These are phyloP conservation scores for Arthroderma uncinatum DNA, from an alignment of 2,329 filamentous ascomycete species.

Conservation along the genomic window DNA sequence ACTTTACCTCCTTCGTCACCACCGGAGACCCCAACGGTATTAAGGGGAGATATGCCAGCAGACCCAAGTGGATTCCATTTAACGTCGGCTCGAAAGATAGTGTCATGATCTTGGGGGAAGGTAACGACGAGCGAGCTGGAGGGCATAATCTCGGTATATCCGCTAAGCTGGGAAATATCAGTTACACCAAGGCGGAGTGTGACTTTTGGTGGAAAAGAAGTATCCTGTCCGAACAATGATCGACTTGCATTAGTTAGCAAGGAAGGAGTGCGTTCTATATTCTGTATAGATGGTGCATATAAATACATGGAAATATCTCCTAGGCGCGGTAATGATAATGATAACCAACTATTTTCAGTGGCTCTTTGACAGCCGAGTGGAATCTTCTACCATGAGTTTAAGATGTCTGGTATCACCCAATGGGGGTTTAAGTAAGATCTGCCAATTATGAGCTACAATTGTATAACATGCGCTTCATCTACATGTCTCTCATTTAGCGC, in stretches of 20 bases:
- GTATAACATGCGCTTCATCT: not conserved
- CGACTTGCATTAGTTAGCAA: not conserved
- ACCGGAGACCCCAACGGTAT: conserved; percentile 37
- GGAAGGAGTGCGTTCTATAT: not conserved
- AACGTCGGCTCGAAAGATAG: conserved; percentile 17
- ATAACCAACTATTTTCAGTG: no score
- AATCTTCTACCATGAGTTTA: no score
- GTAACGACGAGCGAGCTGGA: conserved; percentile 41
- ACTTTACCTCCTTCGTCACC: conserved; percentile 41
- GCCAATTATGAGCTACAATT: no score
- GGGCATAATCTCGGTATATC: conserved; percentile 29
- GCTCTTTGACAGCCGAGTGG: no score
- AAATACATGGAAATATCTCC: no score
- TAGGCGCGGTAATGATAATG: no score
- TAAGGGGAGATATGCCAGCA: conserved; percentile 19
- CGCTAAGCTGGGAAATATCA: conserved; percentile 32
- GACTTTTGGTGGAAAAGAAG: conserved; percentile 36
- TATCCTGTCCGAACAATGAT: conserved; percentile 14
- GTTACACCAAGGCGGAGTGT: conserved; percentile 36
- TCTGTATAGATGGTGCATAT: no score
- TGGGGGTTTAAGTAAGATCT: no score
- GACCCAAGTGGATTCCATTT: conserved; percentile 32
- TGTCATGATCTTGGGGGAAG: conserved; percentile 39
- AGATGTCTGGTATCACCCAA: no score
- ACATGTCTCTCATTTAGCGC: not conserved